Conservation (phyloP, 2,329 filamentous ascomycete genomes). For the Trichoderma cornu-damae region DNA sequence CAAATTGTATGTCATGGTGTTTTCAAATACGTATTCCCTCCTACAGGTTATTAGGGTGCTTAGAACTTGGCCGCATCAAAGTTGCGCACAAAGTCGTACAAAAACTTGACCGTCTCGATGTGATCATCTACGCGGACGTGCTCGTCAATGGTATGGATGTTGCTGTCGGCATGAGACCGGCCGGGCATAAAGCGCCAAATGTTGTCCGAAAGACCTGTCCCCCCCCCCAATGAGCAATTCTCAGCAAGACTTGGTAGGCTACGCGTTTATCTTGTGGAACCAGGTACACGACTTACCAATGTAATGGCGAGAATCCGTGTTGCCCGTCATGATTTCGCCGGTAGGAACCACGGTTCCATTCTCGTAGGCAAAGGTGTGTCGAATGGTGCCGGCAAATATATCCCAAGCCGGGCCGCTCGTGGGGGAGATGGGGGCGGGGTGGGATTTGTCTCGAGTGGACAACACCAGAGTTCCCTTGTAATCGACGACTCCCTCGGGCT, state of each 20-base stretch:
- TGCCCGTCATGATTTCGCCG: constrained; percentile 41
- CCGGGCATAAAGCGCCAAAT: constrained; percentile 42
- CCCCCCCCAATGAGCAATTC: too few species aligned
- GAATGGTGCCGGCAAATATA: constrained; percentile 47
- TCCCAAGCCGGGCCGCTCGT: constrained; percentile 42
- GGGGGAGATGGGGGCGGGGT: constrained; percentile 55
- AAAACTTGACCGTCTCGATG: constrained; percentile 40
- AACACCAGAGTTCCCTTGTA: constrained; percentile 40
- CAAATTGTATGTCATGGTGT: not conserved
- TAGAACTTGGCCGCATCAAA: constrained; percentile 32
- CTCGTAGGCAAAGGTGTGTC: constrained; percentile 42
- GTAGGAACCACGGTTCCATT: constrained; percentile 49
- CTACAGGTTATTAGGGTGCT: not conserved
- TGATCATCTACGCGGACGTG: constrained; percentile 36
- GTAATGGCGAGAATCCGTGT: constrained; percentile 42
- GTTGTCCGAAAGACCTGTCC: constrained; percentile 13
- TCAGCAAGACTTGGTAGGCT: constrained; percentile 25
- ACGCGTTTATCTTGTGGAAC: rapidly evolving
- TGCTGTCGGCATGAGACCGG: constrained; percentile 23
- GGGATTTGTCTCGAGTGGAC: constrained; percentile 32
- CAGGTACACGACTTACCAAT: constrained; percentile 27
- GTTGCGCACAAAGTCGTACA: constrained; percentile 41
- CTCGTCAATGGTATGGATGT: constrained; percentile 43
- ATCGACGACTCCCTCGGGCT: constrained; percentile 19
- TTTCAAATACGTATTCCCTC: not conserved